Conservation (phyloP, 805 yeast species). For the Cyberlindnera misumaiensis region DNA sequence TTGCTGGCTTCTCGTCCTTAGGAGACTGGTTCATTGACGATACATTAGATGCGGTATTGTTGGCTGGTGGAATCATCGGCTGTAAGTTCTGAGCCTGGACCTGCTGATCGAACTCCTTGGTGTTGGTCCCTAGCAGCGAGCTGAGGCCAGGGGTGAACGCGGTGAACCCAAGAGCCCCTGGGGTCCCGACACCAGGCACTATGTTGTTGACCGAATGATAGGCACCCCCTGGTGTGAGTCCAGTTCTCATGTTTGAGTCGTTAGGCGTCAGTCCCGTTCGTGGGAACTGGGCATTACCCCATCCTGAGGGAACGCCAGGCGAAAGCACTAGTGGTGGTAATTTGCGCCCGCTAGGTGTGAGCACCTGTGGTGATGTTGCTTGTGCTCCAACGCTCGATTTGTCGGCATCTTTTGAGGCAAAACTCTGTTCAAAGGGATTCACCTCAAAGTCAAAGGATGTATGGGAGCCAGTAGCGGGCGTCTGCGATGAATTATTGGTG, state of each 20-base stretch:
- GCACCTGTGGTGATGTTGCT: constrained; percentile 39
- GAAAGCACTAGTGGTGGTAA: constrained; percentile 40
- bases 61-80: not conserved
- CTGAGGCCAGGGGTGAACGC: constrained; percentile 32
- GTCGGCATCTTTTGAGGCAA: constrained; percentile 53
- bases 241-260: constrained; percentile 65
- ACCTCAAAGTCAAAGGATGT: constrained; percentile 74
- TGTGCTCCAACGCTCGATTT: constrained; percentile 18
- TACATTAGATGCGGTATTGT: not conserved
- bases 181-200: constrained; percentile 20
- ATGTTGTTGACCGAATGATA: constrained; percentile 33
- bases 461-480: constrained; percentile 10
- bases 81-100: constrained; percentile 3
- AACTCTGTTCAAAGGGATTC: constrained; percentile 91
- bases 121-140: constrained; percentile 18
- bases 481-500: not conserved
- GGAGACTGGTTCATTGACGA: not conserved
- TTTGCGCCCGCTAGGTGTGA: constrained; percentile 52
- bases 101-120: constrained; percentile 14
- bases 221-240: constrained; percentile 61
- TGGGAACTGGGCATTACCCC: constrained; percentile 22
- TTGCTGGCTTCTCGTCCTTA: not conserved
- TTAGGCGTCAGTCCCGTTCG: constrained; percentile 67
- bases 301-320: constrained; percentile 20
- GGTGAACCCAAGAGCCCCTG: constrained; percentile 17